Evolutionary conservation across 2,329 filamentous ascomycete genomes (phyloP).

Genomic region (Colletotrichum chrysophilum): DNA sequence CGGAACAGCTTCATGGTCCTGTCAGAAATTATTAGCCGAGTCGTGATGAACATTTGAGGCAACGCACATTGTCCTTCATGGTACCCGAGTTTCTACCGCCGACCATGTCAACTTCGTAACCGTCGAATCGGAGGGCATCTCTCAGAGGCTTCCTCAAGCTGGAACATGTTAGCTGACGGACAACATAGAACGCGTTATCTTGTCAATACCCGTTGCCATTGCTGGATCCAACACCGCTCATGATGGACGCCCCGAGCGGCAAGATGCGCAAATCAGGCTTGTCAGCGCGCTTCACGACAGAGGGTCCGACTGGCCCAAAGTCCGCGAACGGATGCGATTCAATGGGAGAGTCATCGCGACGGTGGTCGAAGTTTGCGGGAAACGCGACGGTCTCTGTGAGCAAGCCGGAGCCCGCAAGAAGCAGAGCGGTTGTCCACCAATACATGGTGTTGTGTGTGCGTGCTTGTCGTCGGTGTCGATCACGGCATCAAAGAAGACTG

Average conservation of each 20-base stretch:
- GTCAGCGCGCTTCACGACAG: neutral
- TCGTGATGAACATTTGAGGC: rapidly evolving
- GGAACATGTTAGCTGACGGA: neutral
- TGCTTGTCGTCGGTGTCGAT: neutral
- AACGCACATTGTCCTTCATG: neutral
- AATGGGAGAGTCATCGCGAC: neutral
- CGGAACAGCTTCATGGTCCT: neutral
- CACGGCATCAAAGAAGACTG: neutral
- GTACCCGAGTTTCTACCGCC: slow-evolving; percentile 23
- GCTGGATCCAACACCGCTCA: neutral
- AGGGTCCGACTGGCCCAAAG: neutral
- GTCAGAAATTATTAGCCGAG: rapidly evolving
- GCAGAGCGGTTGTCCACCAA: neutral
- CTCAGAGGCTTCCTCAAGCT: neutral
- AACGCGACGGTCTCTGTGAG: neutral
- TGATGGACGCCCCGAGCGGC: neutral
- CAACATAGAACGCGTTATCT: neutral
- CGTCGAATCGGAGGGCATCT: slow-evolving; percentile 24
- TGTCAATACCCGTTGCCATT: neutral
- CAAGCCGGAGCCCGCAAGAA: neutral
- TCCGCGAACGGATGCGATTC: neutral
- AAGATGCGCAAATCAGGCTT: neutral
- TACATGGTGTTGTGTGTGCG: neutral
- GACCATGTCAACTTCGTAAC: slow-evolving; percentile 31
- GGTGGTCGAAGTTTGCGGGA: neutral